phyloP scores from a whole-genome alignment of 805 yeast genomes.

The Tetrapisispora nanseiensis region DNA sequence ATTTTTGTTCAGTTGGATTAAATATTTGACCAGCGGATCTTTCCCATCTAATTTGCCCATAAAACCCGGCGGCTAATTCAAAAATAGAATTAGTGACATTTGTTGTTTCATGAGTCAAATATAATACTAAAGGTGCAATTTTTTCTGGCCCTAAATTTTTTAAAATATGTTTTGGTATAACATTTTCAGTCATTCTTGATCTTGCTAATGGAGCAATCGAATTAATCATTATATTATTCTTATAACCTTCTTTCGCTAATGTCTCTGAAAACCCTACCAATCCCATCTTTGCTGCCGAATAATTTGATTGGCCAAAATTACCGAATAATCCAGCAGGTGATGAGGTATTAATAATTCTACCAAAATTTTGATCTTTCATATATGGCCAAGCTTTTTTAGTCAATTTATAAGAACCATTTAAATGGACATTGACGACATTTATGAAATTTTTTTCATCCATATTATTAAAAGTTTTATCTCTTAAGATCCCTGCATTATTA shows the following conservation, averaged over 20 bases:
- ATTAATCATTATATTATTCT: conserved; percentile 73
- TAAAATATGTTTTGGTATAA: conserved; percentile 77
- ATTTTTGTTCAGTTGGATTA: conserved; percentile 49
- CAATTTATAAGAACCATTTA: conserved; percentile 79
- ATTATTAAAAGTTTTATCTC: conserved; percentile 79
- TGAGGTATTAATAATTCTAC: conserved; percentile 86
- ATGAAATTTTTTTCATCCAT: conserved; percentile 75
- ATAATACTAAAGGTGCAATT: conserved; percentile 84
- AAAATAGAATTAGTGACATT: conserved; percentile 64
- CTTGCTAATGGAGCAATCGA: conserved; percentile 92
- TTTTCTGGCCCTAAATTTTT: conserved; percentile 76
- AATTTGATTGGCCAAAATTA: conserved; percentile 93
- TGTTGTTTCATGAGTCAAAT: conserved; percentile 57
- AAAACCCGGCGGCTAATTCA: conserved; percentile 93
- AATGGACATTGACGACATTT: conserved; percentile 75
- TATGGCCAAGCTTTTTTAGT: conserved; percentile 90
- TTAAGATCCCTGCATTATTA: conserved; percentile 91
- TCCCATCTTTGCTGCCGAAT: conserved; percentile 87
- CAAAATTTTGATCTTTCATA: conserved; percentile 73
- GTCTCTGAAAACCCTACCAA: conserved; percentile 89
- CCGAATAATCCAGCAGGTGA: conserved; percentile 97
- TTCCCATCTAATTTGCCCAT: conserved; percentile 90
- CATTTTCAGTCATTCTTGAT: conserved; percentile 89
- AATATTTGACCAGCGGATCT: conserved; percentile 79
- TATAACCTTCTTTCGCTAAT: conserved; percentile 86